Conservation (phyloP, 2,329 filamentous ascomycete genomes). For the Aspergillus novofumigatus region DNA sequence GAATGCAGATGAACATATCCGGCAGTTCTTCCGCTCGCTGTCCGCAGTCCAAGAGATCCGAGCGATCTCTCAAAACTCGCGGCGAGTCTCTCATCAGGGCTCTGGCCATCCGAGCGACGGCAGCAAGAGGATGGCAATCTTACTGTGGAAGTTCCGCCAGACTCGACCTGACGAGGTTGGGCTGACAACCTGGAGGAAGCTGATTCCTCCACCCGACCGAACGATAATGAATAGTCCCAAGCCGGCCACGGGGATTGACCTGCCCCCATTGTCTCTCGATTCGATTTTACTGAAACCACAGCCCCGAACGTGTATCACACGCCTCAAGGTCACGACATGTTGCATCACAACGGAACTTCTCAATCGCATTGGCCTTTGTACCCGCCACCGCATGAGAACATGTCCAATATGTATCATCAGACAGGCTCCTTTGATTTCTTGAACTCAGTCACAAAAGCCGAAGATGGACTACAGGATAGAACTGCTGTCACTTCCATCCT, state of each 20-base stretch:
- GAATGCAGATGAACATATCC: constrained; percentile 32
- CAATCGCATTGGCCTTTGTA: constrained; percentile 37
- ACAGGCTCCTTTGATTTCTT: constrained; percentile 33
- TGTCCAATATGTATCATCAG: constrained; percentile 31
- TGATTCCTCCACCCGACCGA: constrained; percentile 37
- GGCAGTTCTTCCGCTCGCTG: constrained; percentile 38
- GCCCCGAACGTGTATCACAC: constrained; percentile 29
- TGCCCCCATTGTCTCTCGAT: constrained; percentile 35
- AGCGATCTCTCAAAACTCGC: constrained; percentile 27
- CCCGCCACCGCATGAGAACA: constrained; percentile 30
- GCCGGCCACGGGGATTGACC: constrained; percentile 27
- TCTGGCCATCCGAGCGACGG: constrained; percentile 22
- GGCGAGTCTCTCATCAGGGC: constrained; percentile 25
- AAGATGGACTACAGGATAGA: constrained; percentile 32
- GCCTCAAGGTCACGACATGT: constrained; percentile 27
- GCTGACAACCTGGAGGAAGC: constrained; percentile 42
- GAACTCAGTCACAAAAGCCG: constrained; percentile 29
- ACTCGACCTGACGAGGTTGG: constrained; percentile 37
- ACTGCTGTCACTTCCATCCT: constrained; percentile 33
- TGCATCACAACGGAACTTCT: constrained; percentile 25
- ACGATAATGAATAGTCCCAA: constrained; percentile 36
- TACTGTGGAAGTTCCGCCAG: constrained; percentile 46
- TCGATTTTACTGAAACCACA: constrained; percentile 31
- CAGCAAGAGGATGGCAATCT: constrained; percentile 39
- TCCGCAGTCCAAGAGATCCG: constrained; percentile 45